Conservation (phyloP, 2,329 filamentous ascomycete species). For the Pyrenochaeta sp. region DNA sequence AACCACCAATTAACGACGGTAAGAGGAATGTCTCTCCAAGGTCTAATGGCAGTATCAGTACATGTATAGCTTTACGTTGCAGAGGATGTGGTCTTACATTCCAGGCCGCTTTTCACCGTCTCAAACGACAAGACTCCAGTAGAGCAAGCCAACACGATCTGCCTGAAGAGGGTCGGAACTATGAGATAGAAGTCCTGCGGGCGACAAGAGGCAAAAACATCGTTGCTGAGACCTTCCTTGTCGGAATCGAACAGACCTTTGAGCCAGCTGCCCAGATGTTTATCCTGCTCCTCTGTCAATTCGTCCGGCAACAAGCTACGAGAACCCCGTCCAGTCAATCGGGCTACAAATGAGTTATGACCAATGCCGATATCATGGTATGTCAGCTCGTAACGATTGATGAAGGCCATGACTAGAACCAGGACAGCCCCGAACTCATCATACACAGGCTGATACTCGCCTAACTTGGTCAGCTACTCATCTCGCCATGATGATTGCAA, state of each 20-base stretch:
- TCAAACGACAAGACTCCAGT: slow-evolving; percentile 72
- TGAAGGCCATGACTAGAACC: slow-evolving; percentile 75
- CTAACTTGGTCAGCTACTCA: slow-evolving; percentile 45
- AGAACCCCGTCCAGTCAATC: slow-evolving; percentile 69
- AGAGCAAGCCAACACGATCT: slow-evolving; percentile 76
- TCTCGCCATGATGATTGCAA: neutral
- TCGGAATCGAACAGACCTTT: slow-evolving; percentile 73
- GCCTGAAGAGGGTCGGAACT: slow-evolving; percentile 78
- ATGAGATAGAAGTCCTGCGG: slow-evolving; percentile 85
- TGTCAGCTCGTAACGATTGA: slow-evolving; percentile 76
- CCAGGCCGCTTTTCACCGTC: slow-evolving; percentile 75
- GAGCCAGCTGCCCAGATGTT: slow-evolving; percentile 77
- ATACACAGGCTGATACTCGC: slow-evolving; percentile 84
- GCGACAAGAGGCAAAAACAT: slow-evolving; percentile 81
- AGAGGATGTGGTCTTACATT: slow-evolving; percentile 63
- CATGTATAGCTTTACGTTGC: neutral
- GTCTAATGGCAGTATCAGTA: slow-evolving; percentile 56
- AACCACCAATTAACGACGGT: slow-evolving; percentile 78
- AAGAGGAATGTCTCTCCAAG: slow-evolving; percentile 81
- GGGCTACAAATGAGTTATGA: slow-evolving; percentile 72
- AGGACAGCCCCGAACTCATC: slow-evolving; percentile 85
- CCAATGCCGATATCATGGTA: slow-evolving; percentile 70
- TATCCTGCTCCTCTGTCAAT: slow-evolving; percentile 70
- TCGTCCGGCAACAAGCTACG: slow-evolving; percentile 66
- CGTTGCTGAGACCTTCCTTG: slow-evolving; percentile 78